Evolutionary conservation across 202 grass and related monocot species (phyloP).

Genomic region (Panicum virgatum): DNA sequence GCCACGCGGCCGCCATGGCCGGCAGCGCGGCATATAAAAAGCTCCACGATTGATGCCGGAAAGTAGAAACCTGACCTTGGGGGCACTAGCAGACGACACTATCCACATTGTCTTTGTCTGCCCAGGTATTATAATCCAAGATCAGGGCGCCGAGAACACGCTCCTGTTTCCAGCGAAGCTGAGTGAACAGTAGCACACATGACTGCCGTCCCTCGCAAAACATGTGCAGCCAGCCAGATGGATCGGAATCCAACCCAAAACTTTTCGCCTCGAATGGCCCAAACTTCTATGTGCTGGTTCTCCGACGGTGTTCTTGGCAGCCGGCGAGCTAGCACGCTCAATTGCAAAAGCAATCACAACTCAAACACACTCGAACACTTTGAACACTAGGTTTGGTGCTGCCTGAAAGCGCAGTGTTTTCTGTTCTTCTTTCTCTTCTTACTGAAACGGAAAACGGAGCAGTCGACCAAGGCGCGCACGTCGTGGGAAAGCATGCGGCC

Average conservation of each 20-base stretch:
- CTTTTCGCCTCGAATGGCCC: background rate
- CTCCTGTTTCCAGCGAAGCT: background rate
- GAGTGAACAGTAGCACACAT: background rate
- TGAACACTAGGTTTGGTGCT: no score
- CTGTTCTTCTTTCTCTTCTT: no score
- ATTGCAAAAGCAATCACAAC: no score
- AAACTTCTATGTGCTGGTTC: background rate
- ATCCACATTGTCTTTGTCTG: slow-evolving; percentile 25
- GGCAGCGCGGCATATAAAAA: background rate
- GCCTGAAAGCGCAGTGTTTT: no score
- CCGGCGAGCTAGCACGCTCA: no score
- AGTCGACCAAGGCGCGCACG: no score
- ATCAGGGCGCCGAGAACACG: background rate
- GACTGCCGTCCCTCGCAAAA: background rate
- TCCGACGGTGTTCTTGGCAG: no score
- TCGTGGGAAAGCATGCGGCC: no score
- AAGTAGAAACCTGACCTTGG: slow-evolving; percentile 28
- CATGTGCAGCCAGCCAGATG: slow-evolving; percentile 8
- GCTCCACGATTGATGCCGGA: slow-evolving; percentile 30
- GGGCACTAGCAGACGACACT: slow-evolving; percentile 17
- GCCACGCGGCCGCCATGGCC: slow-evolving; percentile 12
- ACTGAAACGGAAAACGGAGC: no score
- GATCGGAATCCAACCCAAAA: slow-evolving; percentile 9
- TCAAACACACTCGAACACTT: no score
- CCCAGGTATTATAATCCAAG: background rate